Conservation (phyloP, 345 rosid species). For the Carallia pectinifolia region DNA sequence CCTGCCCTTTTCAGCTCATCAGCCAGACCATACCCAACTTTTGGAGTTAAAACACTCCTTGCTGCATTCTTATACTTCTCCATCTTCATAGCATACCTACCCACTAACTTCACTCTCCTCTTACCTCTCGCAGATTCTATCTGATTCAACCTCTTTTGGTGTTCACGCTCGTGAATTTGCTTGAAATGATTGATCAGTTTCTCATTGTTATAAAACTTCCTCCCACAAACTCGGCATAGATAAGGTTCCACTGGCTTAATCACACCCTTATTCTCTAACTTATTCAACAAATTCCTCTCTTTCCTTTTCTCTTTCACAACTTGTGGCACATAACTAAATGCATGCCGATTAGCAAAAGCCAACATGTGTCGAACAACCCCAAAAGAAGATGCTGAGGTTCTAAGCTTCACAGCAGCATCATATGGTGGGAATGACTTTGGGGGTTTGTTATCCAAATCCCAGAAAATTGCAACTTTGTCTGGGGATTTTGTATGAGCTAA, state of each 20-base stretch:
- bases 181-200: conserved; percentile 69
- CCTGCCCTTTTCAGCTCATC: conserved; percentile 80
- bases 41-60: conserved; percentile 56
- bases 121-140: conserved; percentile 79
- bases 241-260: conserved; percentile 54
- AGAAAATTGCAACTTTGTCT: conserved; percentile 60
- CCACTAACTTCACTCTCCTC: conserved; percentile 70
- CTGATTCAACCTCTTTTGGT: conserved; percentile 72
- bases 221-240: conserved; percentile 72
- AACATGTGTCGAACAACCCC: conserved; percentile 60
- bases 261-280: conserved; percentile 59
- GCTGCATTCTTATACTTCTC: conserved; percentile 69
- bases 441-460: conserved; percentile 88
- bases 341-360: conserved; percentile 69
- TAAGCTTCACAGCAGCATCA: conserved; percentile 74
- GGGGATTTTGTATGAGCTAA: conserved; percentile 21
- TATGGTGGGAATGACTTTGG: conserved; percentile 62
- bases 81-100: conserved; percentile 69
- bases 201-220: conserved; percentile 67
- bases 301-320: conserved; percentile 57
- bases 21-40: conserved; percentile 62
- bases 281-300: conserved; percentile 53
- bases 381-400: conserved; percentile 54
- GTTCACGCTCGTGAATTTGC: conserved; percentile 79
- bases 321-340: conserved; percentile 58